Evolutionary conservation across 441 rosid genomes (phyloP), one percentile per base, ranked within the genome.

Genomic region (Heliophila coronopifolia): DNA sequence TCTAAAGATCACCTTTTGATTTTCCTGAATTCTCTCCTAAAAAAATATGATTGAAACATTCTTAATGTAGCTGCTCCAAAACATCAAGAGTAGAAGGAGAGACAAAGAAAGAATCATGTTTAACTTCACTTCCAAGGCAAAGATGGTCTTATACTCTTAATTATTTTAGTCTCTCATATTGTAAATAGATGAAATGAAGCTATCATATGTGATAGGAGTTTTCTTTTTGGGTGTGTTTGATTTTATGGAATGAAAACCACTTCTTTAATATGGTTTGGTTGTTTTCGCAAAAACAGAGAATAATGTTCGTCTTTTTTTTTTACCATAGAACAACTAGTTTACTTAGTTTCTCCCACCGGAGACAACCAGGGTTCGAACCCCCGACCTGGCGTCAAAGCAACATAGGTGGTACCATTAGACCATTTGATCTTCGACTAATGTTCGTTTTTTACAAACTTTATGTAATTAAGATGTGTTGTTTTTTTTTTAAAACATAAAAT

Each of bases 41-140:
- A 32, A 12, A 9, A 38, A 24, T 4, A 6, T 6, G 20, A 51
- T 1, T 59, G 35, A 6, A 32, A 31, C 20, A 31, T 43, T 50
- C 43, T 41, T 43, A 38, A 63, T 74, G 59, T 79, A 87, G 94
- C 79, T 45, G n/a, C n/a, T n/a, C 84, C 91, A 38, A 71, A 91
- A 73, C 68, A 59, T 58, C 77, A 71, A 55, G 77, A 74, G 7
- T 56, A 76, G 58, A 77, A 61, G 13, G 79, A 75, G 56, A 78
- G 67, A 72, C 81, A 58, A 60, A 76, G 72, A 75, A 71, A 65
- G 69, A 75, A 73, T 28, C 75, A 73, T 6, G 56, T 79, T 52
- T 81, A 81, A 59, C 50, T 9, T 42, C 24, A 6, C 20, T 24
- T 16, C 2, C 37, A 32, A 40, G 23, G 38, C 22, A 48, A 27